phyloP scores from a whole-genome alignment of 768 basidiomycete species.

The Lactarius indigo region DNA sequence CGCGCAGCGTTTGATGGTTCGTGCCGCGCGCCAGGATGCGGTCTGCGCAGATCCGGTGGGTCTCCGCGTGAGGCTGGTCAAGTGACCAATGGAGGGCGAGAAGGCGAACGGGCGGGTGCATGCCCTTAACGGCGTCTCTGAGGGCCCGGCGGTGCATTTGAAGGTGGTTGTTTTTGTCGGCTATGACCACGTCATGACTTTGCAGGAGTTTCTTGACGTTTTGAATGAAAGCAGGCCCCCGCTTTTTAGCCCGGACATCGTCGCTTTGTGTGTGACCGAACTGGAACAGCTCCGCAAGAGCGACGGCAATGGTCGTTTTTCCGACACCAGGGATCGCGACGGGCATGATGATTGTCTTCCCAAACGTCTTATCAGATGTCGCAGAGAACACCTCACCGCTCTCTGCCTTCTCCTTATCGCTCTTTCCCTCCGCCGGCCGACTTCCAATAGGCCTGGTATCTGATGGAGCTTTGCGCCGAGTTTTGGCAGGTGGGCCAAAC shows the following conservation, averaged over 20 bases:
- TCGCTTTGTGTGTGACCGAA: conserved; percentile 95
- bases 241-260: conserved; percentile 74
- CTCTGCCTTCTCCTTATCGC: conserved; percentile 28
- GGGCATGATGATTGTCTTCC: conserved; percentile 83
- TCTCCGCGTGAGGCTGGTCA: conserved; percentile 50
- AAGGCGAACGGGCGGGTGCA: conserved; percentile 58
- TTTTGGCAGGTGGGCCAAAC: too few species aligned
- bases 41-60: conserved; percentile 73
- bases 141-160: conserved; percentile 40
- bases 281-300: conserved; percentile 72
- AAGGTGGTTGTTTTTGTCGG: conserved; percentile 85
- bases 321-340: conserved; percentile 92
- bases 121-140: conserved; percentile 46
- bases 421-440: conserved; percentile 31
- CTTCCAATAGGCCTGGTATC: too few species aligned
- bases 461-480: too few species aligned
- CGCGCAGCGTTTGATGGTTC: conserved; percentile 80
- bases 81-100: conserved; percentile 79
- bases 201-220: conserved; percentile 65
- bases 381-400: conserved; percentile 29
- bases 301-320: conserved; percentile 83
- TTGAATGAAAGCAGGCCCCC: conserved; percentile 64
- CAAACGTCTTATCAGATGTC: conserved; percentile 35
- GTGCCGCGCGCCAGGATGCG: conserved; percentile 73
- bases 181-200: conserved; percentile 75